Evolutionary conservation across 805 yeast species (phyloP).

Genomic region (Nakazawaea molendinolei): DNA sequence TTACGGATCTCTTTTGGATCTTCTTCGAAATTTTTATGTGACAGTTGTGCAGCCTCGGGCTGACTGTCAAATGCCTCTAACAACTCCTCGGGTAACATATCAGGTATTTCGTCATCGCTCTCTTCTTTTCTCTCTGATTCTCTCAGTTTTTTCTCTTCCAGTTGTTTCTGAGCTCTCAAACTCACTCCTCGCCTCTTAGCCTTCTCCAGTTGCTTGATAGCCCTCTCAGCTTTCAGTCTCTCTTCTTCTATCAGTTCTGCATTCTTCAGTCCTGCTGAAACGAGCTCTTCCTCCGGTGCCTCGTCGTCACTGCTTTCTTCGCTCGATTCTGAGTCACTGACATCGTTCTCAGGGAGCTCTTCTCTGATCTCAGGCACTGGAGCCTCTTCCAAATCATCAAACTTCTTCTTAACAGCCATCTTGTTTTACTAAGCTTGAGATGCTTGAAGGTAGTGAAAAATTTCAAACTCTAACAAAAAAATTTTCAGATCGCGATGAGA

Average conservation of each 20-base stretch:
- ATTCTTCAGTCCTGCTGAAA: background rate
- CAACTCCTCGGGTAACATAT: constrained; percentile 33
- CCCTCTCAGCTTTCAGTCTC: constrained; percentile 16
- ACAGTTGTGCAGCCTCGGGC: background rate
- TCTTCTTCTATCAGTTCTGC: constrained; percentile 3
- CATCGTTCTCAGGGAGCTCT: no score
- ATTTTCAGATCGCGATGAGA: no score
- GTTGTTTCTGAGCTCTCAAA: constrained; percentile 24
- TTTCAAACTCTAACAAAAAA: no score
- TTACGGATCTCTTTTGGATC: constrained; percentile 12
- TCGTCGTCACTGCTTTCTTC: constrained; percentile 11
- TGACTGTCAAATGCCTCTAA: constrained; percentile 20
- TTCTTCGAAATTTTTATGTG: constrained; percentile 7
- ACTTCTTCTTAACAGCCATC: constrained; percentile 1
- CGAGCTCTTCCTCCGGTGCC: constrained; percentile 12
- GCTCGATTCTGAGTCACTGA: no score
- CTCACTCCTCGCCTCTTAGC: constrained; percentile 27
- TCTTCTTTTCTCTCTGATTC: constrained; percentile 12
- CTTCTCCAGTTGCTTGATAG: constrained; percentile 21
- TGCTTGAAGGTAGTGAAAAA: no score
- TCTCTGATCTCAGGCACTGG: no score
- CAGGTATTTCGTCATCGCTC: constrained; percentile 23
- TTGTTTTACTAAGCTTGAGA: no score
- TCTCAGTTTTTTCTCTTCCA: constrained; percentile 21
- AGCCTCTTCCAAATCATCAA: background rate